Evolutionary conservation across 768 basidiomycete species (phyloP), one percentile per base, ranked within the genome.

Genomic region (Boletellus emodensis): DNA sequence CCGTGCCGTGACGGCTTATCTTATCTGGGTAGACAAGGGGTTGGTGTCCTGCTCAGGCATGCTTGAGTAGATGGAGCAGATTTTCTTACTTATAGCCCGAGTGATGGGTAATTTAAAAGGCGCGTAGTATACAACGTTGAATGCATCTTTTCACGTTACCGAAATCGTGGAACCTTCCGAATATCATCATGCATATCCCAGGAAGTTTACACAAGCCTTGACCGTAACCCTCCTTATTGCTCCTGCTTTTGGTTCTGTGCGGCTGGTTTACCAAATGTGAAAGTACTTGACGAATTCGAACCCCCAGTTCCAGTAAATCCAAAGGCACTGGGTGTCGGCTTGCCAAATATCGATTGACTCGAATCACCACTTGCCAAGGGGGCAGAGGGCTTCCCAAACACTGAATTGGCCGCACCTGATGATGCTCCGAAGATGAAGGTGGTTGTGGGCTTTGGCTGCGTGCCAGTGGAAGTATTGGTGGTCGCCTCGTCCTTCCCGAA

Each of bases 161-260:
- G 10, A 30, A 2, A 30, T 30, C 10, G 7, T 30, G 10, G 30
- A 30, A 30, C 6, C 24, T 14, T 9, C 41, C 20, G 24, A 17
- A 39, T 44, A 43, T 18, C 28, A 34, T 28, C 37, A 40, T 20
- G 18, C 3, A 36, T 12, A 38, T 48, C 39, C 22, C 18, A 14
- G 32, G 22, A 38, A 7, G 40, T 18, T 17, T 14, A 20, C 35
- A 26, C 10, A 12, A 35, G 14, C 17, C 9, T 28, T 30, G 30
- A 30, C 18, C 20, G 36, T 8, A 7, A 30, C 30, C 20, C 26
- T 17, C 32, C 42, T 64, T 48, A 66, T 22, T 72, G 68, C 49
- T 71, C 66, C 56, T 65, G 64, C 51, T 67, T 66, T 53, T 67
- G 65, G 26, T 61, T 69, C 40, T 69, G 67, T 24, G 61, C 41